Evolutionary conservation across 2,329 filamentous ascomycete species (phyloP), one percentile per base, ranked within the genome.

Genomic region (Apiospora pterosperma): DNA sequence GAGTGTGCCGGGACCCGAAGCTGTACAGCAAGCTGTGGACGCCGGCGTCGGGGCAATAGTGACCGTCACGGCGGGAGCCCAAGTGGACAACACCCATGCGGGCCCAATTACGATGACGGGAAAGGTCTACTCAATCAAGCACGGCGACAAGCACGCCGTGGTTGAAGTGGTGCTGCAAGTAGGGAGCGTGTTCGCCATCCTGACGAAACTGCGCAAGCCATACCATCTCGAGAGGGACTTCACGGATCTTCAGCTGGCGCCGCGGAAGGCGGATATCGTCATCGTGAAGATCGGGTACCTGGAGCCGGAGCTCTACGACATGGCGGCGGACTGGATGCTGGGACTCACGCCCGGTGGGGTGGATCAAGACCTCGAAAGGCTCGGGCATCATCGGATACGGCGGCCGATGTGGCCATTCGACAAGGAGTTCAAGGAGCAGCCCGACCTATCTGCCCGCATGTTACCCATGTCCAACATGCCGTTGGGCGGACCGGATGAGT

Each of bases 221-320:
- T 60, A 85, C 67, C 84, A 86, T 66, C 77, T 79, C 59, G 82
- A 85, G 68, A 76, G 72, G 12, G 84, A 85, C 69, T 85, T 86
- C 67, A 82, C 78, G 0, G 80, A 81, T 3, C 76, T 86, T 0
- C 64, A 79, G 52, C 78, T 86, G 0, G 59, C 72, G 10, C 83
- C 83, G 1, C 78, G 82, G 2, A 68, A 75, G 5, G 78, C 79
- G 0, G 81, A 84, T 66, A 79, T 86, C 25, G 82, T 85, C 0
- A 79, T 86, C 52, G 82, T 85, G 28, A 85, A 86, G 71, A 86
- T 86, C 55, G 84, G 84, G 19, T 86, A 85, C 64, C 72, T 86
- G 1, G 84, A 86, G 69, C 84, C 84, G 4, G 80, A 86, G 68
- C 73, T 85, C 5, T 84, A 84, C 65, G 78, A 79, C 61, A 86